Conservation (phyloP, 768 basidiomycete genomes). For the Peribolospora baueri region DNA sequence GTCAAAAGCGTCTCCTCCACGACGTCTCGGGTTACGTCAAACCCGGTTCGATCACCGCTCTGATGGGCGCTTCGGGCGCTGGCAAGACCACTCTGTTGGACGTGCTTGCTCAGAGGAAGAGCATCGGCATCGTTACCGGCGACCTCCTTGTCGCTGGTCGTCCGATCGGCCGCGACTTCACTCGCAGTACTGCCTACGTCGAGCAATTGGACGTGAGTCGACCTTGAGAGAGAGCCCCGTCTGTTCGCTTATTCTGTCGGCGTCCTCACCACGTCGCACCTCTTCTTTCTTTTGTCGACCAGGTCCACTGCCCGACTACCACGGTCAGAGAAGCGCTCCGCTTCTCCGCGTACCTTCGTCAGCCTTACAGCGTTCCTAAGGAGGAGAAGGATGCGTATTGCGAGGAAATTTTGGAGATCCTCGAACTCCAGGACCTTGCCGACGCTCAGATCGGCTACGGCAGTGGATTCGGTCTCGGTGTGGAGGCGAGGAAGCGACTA, state of each 20-base stretch:
- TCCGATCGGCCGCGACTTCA: constrained; percentile 31
- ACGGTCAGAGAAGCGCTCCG: constrained; percentile 24
- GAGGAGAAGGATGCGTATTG: constrained; percentile 16
- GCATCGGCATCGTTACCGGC: constrained; percentile 50
- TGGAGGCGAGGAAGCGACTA: constrained; percentile 13
- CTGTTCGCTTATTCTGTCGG: not conserved
- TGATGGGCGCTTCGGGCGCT: constrained; percentile 69
- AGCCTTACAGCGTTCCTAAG: constrained; percentile 11
- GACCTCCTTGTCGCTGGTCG: constrained; percentile 40
- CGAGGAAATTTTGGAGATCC: constrained; percentile 46
- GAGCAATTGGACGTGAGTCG: constrained; percentile 46
- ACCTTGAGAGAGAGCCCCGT: not conserved
- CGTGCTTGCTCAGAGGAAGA: constrained; percentile 38
- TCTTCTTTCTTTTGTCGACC: no score
- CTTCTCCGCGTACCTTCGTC: constrained; percentile 15
- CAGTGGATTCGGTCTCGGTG: constrained; percentile 18
- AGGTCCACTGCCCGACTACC: constrained; percentile 38
- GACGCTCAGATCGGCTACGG: constrained; percentile 44
- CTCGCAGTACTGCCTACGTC: constrained; percentile 47
- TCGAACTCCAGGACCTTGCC: constrained; percentile 59
- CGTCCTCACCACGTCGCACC: no score
- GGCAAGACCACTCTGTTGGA: constrained; percentile 30
- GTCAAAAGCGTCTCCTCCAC: constrained; percentile 16
- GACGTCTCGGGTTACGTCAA: constrained; percentile 38
- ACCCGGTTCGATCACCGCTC: constrained; percentile 56